Conservation (phyloP, 805 yeast genomes). For the Hagleromyces aurorensis region DNA sequence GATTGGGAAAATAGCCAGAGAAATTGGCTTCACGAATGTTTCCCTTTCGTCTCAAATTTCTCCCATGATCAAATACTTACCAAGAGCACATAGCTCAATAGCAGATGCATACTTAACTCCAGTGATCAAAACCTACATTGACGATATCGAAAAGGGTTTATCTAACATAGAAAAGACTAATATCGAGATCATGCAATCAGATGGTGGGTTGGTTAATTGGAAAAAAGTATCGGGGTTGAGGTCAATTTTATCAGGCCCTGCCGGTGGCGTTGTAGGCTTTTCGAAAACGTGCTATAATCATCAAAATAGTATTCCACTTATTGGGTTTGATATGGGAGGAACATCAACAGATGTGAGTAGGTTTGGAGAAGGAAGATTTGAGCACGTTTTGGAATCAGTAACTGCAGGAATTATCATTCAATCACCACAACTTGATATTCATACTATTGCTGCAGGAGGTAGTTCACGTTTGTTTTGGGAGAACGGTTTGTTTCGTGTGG, state of each 20-base stretch:
- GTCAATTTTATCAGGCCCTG: conserved; percentile 92
- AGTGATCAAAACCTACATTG: conserved; percentile 56
- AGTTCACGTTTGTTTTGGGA: conserved; percentile 62
- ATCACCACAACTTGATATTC: conserved; percentile 76
- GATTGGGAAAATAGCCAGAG: conserved; percentile 51
- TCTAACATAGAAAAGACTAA: conserved; percentile 38
- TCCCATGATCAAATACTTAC: conserved; percentile 72
- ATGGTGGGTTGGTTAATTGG: conserved; percentile 89
- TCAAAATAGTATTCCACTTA: conserved; percentile 48
- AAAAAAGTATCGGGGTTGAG: conserved; percentile 74
- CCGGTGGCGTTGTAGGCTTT: conserved; percentile 95
- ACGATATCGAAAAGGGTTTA: conserved; percentile 56
- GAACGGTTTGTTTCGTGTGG: conserved; percentile 70
- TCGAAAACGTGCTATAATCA: conserved; percentile 70
- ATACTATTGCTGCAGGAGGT: conserved; percentile 83
- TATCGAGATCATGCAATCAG: conserved; percentile 90
- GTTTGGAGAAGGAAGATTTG: conserved; percentile 57
- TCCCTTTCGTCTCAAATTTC: conserved; percentile 61
- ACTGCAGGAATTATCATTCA: conserved; percentile 80
- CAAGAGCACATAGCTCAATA: conserved; percentile 68
- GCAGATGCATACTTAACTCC: conserved; percentile 85
- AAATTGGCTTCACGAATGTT: conserved; percentile 60
- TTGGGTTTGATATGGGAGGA: conserved; percentile 90
- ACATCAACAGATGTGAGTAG: conserved; percentile 83
- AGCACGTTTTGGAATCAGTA: conserved; percentile 74